Percentiles rank a stretch among this genome's conserved stretches.
These are phyloP conservation scores for Saccharomyces pastorianus DNA, from an alignment of 1,139 yeast species.

Conservation along the genomic window DNA sequence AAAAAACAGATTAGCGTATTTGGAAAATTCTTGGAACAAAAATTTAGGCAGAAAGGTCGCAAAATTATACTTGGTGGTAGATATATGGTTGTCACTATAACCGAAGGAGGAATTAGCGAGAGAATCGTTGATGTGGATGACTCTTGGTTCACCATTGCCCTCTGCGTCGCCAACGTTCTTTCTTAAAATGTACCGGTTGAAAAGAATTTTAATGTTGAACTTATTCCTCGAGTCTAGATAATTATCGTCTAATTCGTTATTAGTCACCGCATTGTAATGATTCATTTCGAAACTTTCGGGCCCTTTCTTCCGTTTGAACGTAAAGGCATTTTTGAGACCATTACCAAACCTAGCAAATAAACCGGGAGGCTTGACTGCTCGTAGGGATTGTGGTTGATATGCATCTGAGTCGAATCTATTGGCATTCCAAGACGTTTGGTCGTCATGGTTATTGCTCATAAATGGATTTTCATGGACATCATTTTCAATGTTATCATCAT, in stretches of 20 bases:
- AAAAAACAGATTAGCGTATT: constrained; percentile 92
- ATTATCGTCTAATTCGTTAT: constrained; percentile 19
- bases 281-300: constrained; percentile 33
- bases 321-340: constrained; percentile 13
- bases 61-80: constrained; percentile 92
- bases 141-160: constrained; percentile 49
- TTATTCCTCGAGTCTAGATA: constrained; percentile 30
- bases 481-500: constrained; percentile 24
- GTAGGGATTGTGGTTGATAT: constrained; percentile 15
- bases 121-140: constrained; percentile 58
- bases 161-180: constrained; percentile 31
- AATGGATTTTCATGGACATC: constrained; percentile 29
- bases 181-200: constrained; percentile 38
- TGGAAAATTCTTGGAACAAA: constrained; percentile 90
- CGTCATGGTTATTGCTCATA: constrained; percentile 6
- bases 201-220: constrained; percentile 56
- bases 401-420: constrained; percentile 9
- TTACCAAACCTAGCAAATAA: constrained; percentile 18
- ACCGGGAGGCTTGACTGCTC: constrained; percentile 14
- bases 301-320: constrained; percentile 11
- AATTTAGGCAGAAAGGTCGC: constrained; percentile 94
- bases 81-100: constrained; percentile 76
- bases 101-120: constrained; percentile 46
- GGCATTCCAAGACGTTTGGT: constrained; percentile 18
- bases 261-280: constrained; percentile 21